phyloP scores from a whole-genome alignment of 2,329 filamentous ascomycete genomes.

The Dichotomopilus funicola region DNA sequence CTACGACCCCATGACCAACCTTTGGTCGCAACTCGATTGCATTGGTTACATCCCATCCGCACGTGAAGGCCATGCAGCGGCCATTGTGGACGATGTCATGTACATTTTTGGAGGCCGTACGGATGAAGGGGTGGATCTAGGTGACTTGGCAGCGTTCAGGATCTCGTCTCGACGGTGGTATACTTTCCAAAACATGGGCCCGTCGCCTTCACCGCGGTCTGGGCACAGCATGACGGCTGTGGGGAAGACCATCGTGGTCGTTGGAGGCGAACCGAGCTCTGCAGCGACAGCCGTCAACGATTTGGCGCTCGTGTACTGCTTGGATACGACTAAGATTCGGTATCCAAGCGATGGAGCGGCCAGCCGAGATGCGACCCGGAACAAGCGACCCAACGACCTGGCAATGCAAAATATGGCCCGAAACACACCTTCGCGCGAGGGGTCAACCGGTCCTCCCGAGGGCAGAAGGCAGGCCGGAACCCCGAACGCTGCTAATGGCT shows the following conservation, averaged over 20 bases:
- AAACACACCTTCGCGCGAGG: constrained; percentile 42
- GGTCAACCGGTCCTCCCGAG: constrained; percentile 46
- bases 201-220: constrained; percentile 84
- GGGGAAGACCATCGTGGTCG: constrained; percentile 83
- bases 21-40: constrained; percentile 85
- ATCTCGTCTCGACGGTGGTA: constrained; percentile 87
- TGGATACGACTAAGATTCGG: constrained; percentile 93
- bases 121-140: constrained; percentile 85
- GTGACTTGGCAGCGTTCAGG: constrained; percentile 77
- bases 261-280: constrained; percentile 91
- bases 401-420: constrained; percentile 28
- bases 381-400: constrained; percentile 31
- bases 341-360: constrained; percentile 73
- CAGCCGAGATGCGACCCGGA: constrained; percentile 21
- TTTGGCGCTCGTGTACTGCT: constrained; percentile 78
- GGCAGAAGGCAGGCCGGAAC: constrained; percentile 41
- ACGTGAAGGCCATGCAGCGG: constrained; percentile 88
- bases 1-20: constrained; percentile 76
- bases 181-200: constrained; percentile 99
- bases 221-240: constrained; percentile 97
- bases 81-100: constrained; percentile 96
- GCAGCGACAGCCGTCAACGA: constrained; percentile 75
- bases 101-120: constrained; percentile 97
- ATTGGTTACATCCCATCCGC: constrained; percentile 95
- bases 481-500: constrained; percentile 35